Base-by-base conservation (phyloP, 148 eudicot genomes). In the Talinum fruticosum region DNA sequence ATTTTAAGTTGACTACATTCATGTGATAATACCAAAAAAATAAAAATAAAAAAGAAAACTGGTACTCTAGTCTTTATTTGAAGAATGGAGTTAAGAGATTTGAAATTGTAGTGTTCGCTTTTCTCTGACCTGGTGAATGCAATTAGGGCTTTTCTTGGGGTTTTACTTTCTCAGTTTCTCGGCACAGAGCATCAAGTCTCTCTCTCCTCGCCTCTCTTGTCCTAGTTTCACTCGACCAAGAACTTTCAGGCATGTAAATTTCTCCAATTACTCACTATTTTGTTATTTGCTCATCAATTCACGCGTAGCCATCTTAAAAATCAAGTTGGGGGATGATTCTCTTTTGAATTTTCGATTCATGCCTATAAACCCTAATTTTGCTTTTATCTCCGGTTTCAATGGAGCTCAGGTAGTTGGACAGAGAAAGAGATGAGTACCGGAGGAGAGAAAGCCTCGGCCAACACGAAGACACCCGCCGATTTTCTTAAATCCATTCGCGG, bases 401-500 rank as follows among this genome's bases (percentile, higher is more conserved):
- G 36, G 72, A 68, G 34, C 18, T 76, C 21, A 66, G 38, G 21
- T 45, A 45, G 14, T 45, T 57, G 28, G 69, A 29, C 8, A 72
- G 71, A 73, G 61, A 77, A 78, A 78, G 79, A 76, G 76, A 93
- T 93, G 98, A 93, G 98, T 76, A 86, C 87, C 70, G 78, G 90
- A 33, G 87, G 85, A 41, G 98, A 95, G 71, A 95, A 91, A 79
- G 89, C 80, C 18, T 83, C 92, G 6, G 79, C 88, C 2, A 84
- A 87, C 68, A 87, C 97, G 4, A 95, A 95, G 78, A 92, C 97
- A 3, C 98, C 98, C 10, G 93, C 98, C 8, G 98, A 95, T 83
- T 95, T 95, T 66, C 92, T 95, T 33, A 95, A 95, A 82, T 95
- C 98, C 1, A 95, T 95, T 72, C 92, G 98, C 6, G 98, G 98